phyloP scores from a whole-genome alignment of 2,329 filamentous ascomycete genomes.

The Cladosporium sp. region DNA sequence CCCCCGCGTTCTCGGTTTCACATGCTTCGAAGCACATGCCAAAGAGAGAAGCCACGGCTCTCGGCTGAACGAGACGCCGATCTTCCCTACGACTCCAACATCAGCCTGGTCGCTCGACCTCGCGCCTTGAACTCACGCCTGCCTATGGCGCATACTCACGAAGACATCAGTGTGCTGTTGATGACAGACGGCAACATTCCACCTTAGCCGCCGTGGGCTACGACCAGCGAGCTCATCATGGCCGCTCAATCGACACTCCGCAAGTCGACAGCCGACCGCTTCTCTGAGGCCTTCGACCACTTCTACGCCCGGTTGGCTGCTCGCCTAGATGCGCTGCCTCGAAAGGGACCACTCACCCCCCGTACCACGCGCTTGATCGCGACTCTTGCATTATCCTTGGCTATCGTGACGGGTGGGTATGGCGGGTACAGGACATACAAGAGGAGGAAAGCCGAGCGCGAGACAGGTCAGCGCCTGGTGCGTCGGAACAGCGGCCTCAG shows the following conservation, averaged over 20 bases:
- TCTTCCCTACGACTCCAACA: too few relatives aligned
- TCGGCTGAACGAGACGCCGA: too few relatives aligned
- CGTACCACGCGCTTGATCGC: constrained; percentile 69
- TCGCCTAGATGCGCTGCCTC: constrained; percentile 47
- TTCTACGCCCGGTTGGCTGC: constrained; percentile 42
- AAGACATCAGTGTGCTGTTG: neutral
- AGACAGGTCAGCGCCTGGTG: constrained; percentile 75
- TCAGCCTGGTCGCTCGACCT: neutral
- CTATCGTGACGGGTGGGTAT: constrained; percentile 74
- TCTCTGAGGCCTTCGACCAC: constrained; percentile 30
- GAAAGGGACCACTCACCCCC: constrained; percentile 56
- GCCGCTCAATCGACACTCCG: constrained; percentile 79
- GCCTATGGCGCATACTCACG: neutral
- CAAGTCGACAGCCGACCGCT: constrained; percentile 30
- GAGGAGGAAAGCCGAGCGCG: constrained; percentile 68
- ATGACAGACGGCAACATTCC: constrained; percentile 4
- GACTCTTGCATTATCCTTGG: constrained; percentile 68
- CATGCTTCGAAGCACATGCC: too few relatives aligned
- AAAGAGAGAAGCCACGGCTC: too few relatives aligned
- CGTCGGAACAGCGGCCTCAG: constrained; percentile 88
- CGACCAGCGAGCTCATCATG: constrained; percentile 52
- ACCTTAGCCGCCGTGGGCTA: constrained; percentile 5
- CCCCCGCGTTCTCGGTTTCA: too few relatives aligned
- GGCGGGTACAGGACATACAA: constrained; percentile 76
- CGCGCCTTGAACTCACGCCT: neutral